Conservation (phyloP, 805 yeast genomes). For the Maudiozyma serrabonitensis region DNA sequence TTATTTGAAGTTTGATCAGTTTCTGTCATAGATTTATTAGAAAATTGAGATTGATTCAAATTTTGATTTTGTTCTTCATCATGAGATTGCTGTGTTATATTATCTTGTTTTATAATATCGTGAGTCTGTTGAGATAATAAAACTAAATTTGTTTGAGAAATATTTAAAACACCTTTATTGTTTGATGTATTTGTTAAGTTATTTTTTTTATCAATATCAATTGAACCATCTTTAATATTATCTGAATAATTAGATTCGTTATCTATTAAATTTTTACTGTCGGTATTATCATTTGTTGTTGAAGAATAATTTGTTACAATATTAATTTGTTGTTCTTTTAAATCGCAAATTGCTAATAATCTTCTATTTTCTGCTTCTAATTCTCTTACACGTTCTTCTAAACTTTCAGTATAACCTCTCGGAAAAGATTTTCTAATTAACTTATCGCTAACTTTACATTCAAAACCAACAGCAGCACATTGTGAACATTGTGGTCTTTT, state of each 20-base stretch:
- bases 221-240: neutral
- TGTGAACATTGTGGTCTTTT: constrained; percentile 62
- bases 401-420: constrained; percentile 81
- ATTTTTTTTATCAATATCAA: neutral
- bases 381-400: constrained; percentile 82
- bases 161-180: neutral
- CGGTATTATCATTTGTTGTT: neutral
- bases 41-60: neutral
- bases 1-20: constrained; percentile 1
- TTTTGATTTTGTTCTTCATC: neutral
- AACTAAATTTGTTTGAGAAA: constrained; percentile 3
- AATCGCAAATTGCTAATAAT: constrained; percentile 38
- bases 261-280: neutral
- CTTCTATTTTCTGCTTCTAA: constrained; percentile 73
- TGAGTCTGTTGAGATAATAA: constrained; percentile 1
- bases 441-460: constrained; percentile 80
- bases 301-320: constrained; percentile 1
- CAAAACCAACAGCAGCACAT: constrained; percentile 76
- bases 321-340: constrained; percentile 22
- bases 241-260: neutral
- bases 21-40: neutral
- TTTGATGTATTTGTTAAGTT: neutral
- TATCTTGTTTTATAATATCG: neutral
- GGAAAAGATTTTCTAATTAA: constrained; percentile 83
- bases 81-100: neutral